These are phyloP conservation scores for Paralagenidium karlingii DNA, from an alignment of 352 stramenopile species.

Conservation along the genomic window DNA sequence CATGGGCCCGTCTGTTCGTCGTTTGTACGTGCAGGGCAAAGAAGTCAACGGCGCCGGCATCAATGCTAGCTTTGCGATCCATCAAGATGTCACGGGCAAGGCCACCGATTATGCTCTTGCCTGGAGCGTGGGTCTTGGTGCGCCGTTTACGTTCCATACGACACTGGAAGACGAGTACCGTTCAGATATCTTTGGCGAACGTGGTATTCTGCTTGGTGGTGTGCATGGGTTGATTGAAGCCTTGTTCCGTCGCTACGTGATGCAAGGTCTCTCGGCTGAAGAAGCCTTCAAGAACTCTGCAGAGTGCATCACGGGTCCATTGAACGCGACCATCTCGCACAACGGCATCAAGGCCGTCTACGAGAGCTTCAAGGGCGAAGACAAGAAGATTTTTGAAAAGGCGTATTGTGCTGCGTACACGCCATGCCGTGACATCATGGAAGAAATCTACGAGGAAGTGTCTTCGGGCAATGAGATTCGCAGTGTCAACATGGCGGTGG, in stretches of 20 bases:
- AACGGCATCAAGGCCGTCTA: conserved; percentile 95
- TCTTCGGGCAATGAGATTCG: conserved; percentile 96
- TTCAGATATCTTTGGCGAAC: conserved; percentile 97
- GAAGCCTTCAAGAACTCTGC: conserved; percentile 94
- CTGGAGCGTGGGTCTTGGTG: conserved; percentile 94
- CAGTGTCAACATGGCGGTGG: conserved; percentile 95
- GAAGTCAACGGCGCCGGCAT: conserved; percentile 96
- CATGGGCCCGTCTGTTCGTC: conserved; percentile 94
- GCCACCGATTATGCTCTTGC: conserved; percentile 92
- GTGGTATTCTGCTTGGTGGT: conserved; percentile 93
- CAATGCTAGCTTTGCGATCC: conserved; percentile 93
- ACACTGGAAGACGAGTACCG: conserved; percentile 95
- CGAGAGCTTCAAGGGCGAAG: conserved; percentile 85
- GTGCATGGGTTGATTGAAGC: conserved; percentile 97
- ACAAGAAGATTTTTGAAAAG: conserved; percentile 91
- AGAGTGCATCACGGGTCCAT: conserved; percentile 95
- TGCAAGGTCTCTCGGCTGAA: conserved; percentile 89
- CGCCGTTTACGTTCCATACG: conserved; percentile 97
- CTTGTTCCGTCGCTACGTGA: conserved; percentile 94
- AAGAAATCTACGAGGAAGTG: conserved; percentile 98
- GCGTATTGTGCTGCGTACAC: conserved; percentile 94
- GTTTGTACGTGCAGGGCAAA: conserved; percentile 97
- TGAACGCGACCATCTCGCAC: conserved; percentile 97
- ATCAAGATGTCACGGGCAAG: conserved; percentile 91
- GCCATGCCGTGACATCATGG: conserved; percentile 94